Conservation (phyloP, 306 rosid species). For the Ormosia emarginata region DNA sequence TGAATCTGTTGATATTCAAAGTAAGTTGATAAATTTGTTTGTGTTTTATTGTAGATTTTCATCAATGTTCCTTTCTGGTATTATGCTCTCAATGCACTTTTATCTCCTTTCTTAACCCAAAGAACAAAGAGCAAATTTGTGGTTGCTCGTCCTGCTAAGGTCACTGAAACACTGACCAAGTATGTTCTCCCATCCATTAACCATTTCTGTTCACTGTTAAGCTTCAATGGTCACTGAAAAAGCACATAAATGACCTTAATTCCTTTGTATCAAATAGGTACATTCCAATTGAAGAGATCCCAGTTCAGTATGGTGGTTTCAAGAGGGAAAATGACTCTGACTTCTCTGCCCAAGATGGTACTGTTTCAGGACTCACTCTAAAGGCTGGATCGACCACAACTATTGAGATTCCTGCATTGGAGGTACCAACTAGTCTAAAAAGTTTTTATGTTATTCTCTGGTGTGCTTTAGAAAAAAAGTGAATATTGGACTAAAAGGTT, state of each 20-base stretch:
- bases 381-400: slow-evolving; percentile 48
- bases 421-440: slow-evolving; percentile 26
- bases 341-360: slow-evolving; percentile 30
- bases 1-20: not conserved
- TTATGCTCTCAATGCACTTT: slow-evolving; percentile 47
- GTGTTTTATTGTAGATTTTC: slow-evolving; percentile 40
- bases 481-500: not conserved
- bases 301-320: slow-evolving; percentile 48
- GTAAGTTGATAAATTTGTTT: not conserved
- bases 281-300: slow-evolving; percentile 48
- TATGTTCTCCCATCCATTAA: slow-evolving; percentile 12
- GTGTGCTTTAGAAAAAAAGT: not conserved
- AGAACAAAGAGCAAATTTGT: slow-evolving; percentile 57
- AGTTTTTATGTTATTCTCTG: not conserved
- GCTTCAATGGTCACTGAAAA: not conserved
- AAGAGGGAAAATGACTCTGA: slow-evolving; percentile 46
- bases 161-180: slow-evolving; percentile 46
- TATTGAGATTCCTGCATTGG: slow-evolving; percentile 46
- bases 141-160: slow-evolving; percentile 48
- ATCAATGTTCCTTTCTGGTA: slow-evolving; percentile 64
- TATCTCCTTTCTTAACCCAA: slow-evolving; percentile 54
- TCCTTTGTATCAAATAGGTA: slow-evolving; percentile 25
- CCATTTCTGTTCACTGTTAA: not conserved
- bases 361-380: slow-evolving; percentile 35
- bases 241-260: not conserved